Conservation (phyloP, 169 alveolate genomes). For the Perkinsus chesapeaki region DNA sequence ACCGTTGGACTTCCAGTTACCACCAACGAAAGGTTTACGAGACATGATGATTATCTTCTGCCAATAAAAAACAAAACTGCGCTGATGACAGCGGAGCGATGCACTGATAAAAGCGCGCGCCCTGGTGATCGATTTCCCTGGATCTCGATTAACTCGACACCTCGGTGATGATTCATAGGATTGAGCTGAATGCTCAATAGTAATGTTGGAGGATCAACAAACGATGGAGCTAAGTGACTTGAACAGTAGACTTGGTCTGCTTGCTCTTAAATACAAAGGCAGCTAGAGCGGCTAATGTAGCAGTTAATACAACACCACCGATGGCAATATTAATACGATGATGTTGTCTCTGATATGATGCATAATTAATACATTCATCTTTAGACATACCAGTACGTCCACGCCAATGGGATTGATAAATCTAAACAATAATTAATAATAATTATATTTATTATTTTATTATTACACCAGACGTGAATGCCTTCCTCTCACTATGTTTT, state of each 20-base stretch:
- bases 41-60: conserved; percentile 35
- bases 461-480: not conserved
- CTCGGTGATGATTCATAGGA: not conserved
- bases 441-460: not conserved
- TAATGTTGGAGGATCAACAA: not conserved
- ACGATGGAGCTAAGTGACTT: too few species aligned
- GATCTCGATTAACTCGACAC: not conserved
- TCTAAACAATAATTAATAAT: not conserved
- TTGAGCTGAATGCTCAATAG: not conserved
- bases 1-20: conserved; percentile 93
- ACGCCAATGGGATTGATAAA: not conserved
- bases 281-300: not conserved
- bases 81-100: not conserved
- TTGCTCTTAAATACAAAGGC: not conserved
- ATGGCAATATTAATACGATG: not conserved
- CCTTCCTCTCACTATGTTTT: not conserved
- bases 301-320: not conserved
- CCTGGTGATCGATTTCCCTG: not conserved
- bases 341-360: not conserved
- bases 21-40: conserved; percentile 83
- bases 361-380: not conserved
- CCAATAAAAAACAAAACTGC: not conserved
- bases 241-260: too few species aligned
- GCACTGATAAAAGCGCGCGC: not conserved
- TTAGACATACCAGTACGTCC: not conserved